These are phyloP conservation scores for Fragosphaeria purpurea DNA, from an alignment of 2,329 filamentous ascomycete genomes.

Conservation along the genomic window DNA sequence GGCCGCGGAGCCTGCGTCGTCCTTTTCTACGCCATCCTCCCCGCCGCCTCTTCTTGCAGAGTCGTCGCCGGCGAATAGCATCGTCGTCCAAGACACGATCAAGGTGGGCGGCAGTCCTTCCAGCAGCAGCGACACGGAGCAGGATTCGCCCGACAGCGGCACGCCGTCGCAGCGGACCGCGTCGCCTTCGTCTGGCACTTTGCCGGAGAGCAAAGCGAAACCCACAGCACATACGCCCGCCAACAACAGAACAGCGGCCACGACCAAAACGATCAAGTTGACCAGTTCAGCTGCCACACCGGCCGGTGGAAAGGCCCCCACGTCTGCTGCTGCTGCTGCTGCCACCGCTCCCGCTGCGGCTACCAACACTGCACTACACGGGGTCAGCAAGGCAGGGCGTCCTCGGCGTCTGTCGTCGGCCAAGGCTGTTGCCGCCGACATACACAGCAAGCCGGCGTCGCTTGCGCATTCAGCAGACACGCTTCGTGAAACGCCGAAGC, in stretches of 20 bases:
- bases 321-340: too few species aligned
- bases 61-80: constrained; percentile 27
- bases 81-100: constrained; percentile 49
- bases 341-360: too few species aligned
- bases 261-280: background rate
- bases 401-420: constrained; percentile 2
- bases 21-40: background rate
- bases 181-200: background rate
- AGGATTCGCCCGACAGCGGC: constrained; percentile 15
- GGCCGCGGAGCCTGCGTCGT: background rate
- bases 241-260: background rate
- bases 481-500: background rate
- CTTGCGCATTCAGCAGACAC: background rate
- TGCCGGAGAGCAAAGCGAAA: background rate
- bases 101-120: constrained; percentile 39
- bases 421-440: background rate
- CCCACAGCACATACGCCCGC: background rate
- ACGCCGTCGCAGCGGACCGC: constrained; percentile 5
- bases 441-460: background rate
- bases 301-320: too few species aligned
- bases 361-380: background rate
- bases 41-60: constrained; percentile 15
- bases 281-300: background rate
- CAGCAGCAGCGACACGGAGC: constrained; percentile 20
- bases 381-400: constrained; percentile 1